Conservation (phyloP, 1,284 basidiomycete species). For the Ustilago shanxiensis region DNA sequence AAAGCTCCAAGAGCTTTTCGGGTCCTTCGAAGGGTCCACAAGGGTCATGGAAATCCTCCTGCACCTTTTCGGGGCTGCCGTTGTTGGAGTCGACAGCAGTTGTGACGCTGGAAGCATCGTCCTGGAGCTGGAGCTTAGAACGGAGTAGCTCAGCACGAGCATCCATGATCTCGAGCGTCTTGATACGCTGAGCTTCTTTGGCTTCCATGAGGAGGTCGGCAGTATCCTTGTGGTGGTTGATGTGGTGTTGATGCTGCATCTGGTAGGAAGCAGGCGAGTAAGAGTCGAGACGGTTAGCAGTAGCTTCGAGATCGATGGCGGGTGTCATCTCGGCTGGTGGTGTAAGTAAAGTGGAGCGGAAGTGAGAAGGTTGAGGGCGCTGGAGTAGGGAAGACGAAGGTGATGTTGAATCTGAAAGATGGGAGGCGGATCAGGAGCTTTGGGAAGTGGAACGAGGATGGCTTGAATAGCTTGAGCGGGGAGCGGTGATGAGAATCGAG, state of each 20-base stretch:
- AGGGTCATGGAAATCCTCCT: slow-evolving; percentile 47
- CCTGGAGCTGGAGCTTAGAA: slow-evolving; percentile 32
- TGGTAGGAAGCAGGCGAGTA: slow-evolving; percentile 31
- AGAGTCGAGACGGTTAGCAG: slow-evolving; percentile 48
- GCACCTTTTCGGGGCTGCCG: slow-evolving; percentile 33
- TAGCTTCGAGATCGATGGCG: slow-evolving; percentile 48
- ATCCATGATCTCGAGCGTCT: slow-evolving; percentile 50
- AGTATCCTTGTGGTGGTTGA: slow-evolving; percentile 44
- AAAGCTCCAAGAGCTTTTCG: slow-evolving; percentile 97
- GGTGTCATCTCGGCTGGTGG: slow-evolving; percentile 57
- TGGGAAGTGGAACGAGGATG: slow-evolving; percentile 48
- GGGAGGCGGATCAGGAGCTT: slow-evolving; percentile 56
- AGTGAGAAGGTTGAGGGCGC: slow-evolving; percentile 43
- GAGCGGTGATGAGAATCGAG: slow-evolving; percentile 13
- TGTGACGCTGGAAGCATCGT: slow-evolving; percentile 39
- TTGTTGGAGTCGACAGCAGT: slow-evolving; percentile 47
- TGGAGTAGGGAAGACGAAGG: slow-evolving; percentile 26
- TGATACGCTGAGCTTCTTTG: slow-evolving; percentile 51
- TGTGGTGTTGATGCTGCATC: slow-evolving; percentile 27
- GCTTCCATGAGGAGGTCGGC: slow-evolving; percentile 50
- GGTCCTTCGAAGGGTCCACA: slow-evolving; percentile 74
- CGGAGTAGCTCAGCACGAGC: slow-evolving; percentile 43
- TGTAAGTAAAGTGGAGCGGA: slow-evolving; percentile 54
- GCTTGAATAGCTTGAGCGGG: slow-evolving; percentile 30
- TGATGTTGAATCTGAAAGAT: slow-evolving; percentile 29